Base-by-base conservation (phyloP, 768 basidiomycete genomes). In the Phylloporus sp. region DNA sequence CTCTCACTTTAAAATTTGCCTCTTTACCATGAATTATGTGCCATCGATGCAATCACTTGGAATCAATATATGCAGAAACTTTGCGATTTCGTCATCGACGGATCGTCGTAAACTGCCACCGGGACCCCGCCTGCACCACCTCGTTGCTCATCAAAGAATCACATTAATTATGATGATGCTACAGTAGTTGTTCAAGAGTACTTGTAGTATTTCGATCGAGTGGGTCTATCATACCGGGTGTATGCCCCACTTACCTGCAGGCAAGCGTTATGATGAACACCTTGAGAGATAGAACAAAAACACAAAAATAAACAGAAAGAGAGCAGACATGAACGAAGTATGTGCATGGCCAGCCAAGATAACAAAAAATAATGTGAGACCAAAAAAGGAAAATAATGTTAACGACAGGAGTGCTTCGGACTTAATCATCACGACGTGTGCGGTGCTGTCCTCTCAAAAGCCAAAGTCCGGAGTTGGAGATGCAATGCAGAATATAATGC, bases 121-220 rank as follows among this genome's bases (percentile, higher is more conserved):
- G n/a, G n/a, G n/a, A n/a, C n/a, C n/a, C n/a, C n/a, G n/a, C n/a
- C n/a, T n/a, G n/a, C n/a, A n/a, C n/a, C n/a, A n/a, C n/a, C n/a
- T n/a, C n/a, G n/a, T n/a, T n/a, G n/a, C n/a, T n/a, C n/a, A n/a
- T n/a, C n/a, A 48, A 58, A 58, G 48, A 11, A 47, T 66, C 46
- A 38, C 35, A 64, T 66, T 66, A 62, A 64, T 66, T 66, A 62
- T 38, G 50, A 43, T 31, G 38, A 13, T 42, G 46, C 56, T 64
- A 64, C 34, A 46, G 46, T 64, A 64, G 17, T 54, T 54, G 34
- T 53, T 50, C 48, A 56, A 63, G 42, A 54, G 44, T 64, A 66
- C 62, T 46, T 27, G 55, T 65, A 65, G 15, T 54, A 42, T 55
- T 64, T 57, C 35, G 52, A 48, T 40, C 22, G 43, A 38, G 44